phyloP scores from a whole-genome alignment of 768 basidiomycete genomes.

The Coprinopsis strossmayeri region DNA sequence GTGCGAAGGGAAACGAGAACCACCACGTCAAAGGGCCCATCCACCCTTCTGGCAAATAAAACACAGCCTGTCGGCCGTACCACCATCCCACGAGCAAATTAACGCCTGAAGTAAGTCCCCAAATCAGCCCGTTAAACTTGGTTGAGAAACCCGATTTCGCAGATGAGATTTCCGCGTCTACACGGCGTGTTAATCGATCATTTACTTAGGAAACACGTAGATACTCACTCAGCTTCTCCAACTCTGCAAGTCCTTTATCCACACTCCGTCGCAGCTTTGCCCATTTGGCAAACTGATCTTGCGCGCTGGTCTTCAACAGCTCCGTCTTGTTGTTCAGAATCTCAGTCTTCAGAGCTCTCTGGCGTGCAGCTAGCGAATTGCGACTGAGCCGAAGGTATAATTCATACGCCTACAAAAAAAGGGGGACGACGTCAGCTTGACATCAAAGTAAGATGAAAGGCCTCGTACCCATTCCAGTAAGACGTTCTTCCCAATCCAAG shows the following conservation, averaged over 20 bases:
- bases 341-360: conserved; percentile 71
- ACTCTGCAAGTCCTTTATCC: conserved; percentile 85
- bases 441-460: neutral
- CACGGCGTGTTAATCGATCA: neutral
- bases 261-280: conserved; percentile 86
- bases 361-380: conserved; percentile 44
- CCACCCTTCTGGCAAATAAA: conserved; percentile 90
- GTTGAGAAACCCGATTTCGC: conserved; percentile 57
- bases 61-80: conserved; percentile 86
- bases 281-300: conserved; percentile 99
- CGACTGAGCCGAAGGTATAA: conserved; percentile 65
- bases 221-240: conserved; percentile 85
- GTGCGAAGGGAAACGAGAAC: conserved; percentile 87
- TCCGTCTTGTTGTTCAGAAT: conserved; percentile 79
- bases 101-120: conserved; percentile 81
- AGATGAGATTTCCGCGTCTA: conserved; percentile 64
- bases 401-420: conserved; percentile 53
- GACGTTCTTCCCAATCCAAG: conserved; percentile 85
- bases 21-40: conserved; percentile 86
- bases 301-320: conserved; percentile 83
- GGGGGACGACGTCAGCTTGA: neutral
- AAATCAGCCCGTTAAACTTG: conserved; percentile 68
- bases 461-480: conserved; percentile 67
- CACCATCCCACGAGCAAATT: conserved; percentile 87
- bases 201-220: conserved; percentile 4